Evolutionary conservation across 2,329 filamentous ascomycete genomes (phyloP), one percentile per base, ranked within the genome.

Genomic region (Exophiala oligosperma): DNA sequence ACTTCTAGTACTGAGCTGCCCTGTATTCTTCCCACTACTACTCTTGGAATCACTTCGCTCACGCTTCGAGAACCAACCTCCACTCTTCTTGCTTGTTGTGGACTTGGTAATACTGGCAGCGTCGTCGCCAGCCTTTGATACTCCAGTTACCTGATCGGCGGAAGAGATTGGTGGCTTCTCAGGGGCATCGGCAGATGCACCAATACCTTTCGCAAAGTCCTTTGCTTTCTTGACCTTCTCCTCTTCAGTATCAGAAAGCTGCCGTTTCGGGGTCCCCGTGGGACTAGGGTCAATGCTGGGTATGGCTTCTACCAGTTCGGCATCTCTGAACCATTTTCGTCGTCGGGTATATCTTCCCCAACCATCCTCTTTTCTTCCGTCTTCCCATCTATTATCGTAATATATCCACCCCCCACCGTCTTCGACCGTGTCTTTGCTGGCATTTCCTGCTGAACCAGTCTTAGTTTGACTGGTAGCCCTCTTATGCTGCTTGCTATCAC

Each of bases 371-470:
- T 91, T 84, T 14, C 90, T 88, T 17, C 92, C 92, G 66, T 91
- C 89, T 71, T 92, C 88, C 94, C 94, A 99, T 88, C 95, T 97
- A 72, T 93, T 97, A 70, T 99, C 94, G 71, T 97, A 99, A 73
- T 94, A 99, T 38, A 96, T 91, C 94, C 94, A 99, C 1, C 92
- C 94, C 66, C 87, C 86, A 2, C 84, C 88, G 24, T 86, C 81
- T 1, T 83, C 78, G 2, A 79, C 78, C 60, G 55, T 52, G 38
- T 67, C 66, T 53, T 84, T 63, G 12, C 52, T 49, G 1, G 54
- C 26, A 7, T 43, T 49, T 11, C 60, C 60, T 3, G 59, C 40
- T 9, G 59, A 28, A 43, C 57, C 54, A 71, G 67, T 70, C 57
- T 70, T 77, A 69, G 77, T 68, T 65, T 74, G 70, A 71, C 74